These are phyloP conservation scores for Fusarium fujikuroi DNA, from an alignment of 2,329 filamentous ascomycete genomes.

Conservation along the genomic window DNA sequence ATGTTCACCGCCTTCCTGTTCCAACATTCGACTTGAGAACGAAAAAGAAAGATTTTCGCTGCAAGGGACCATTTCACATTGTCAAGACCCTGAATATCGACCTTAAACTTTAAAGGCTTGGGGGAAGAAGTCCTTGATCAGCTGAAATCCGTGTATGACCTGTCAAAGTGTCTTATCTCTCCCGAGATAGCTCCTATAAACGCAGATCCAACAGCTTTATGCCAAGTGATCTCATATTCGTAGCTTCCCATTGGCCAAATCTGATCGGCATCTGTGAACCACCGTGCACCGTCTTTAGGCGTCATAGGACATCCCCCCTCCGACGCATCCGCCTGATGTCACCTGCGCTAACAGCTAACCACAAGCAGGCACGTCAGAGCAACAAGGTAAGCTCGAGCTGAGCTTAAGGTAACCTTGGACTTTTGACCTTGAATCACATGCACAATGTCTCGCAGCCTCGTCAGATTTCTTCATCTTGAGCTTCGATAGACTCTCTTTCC, in stretches of 20 bases:
- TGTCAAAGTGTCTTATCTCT: background rate
- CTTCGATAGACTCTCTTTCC: background rate
- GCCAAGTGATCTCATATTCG: slow-evolving; percentile 26
- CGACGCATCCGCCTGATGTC: slow-evolving; percentile 43
- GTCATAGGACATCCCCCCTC: slow-evolving; percentile 39
- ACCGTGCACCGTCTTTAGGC: slow-evolving; percentile 25
- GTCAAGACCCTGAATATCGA: background rate
- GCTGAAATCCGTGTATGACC: slow-evolving; percentile 23
- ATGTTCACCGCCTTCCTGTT: slow-evolving; percentile 40
- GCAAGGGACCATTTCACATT: background rate
- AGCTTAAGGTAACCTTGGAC: slow-evolving; percentile 10
- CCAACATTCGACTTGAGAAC: background rate
- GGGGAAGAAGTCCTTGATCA: background rate
- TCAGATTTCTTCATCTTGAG: slow-evolving; percentile 9
- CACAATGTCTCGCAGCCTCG: slow-evolving; percentile 37
- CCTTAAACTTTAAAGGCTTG: background rate
- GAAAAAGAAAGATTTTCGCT: background rate
- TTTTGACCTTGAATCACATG: slow-evolving; percentile 39
- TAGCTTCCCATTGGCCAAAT: slow-evolving; percentile 31
- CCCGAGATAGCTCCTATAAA: slow-evolving; percentile 16
- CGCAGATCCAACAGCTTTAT: slow-evolving; percentile 20
- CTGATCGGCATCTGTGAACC: slow-evolving; percentile 12
- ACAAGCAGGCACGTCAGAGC: slow-evolving; percentile 9
- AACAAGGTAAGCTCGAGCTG: slow-evolving; percentile 15
- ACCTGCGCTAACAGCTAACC: slow-evolving; percentile 24